Percentiles rank a stretch among this genome's conserved stretches.
phyloP scores from a whole-genome alignment of 805 yeast genomes.

The Danielozyma ontarioensis region DNA sequence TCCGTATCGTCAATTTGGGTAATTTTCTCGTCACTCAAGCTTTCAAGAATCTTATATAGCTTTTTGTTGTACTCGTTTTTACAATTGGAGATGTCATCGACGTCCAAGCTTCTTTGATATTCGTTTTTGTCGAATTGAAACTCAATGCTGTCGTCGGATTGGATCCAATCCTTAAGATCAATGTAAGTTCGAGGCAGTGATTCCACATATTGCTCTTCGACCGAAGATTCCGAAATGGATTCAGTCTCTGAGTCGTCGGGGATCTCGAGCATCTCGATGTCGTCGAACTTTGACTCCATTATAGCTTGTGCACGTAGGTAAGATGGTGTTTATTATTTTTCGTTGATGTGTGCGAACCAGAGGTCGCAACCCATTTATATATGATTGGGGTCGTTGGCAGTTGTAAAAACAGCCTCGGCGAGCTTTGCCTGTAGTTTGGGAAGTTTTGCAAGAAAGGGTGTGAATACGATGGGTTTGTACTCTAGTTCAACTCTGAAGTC shows the following conservation, averaged over 20 bases:
- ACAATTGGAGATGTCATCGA: conserved; percentile 37
- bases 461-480: background rate
- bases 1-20: conserved; percentile 11
- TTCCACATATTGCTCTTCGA: conserved; percentile 14
- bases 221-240: conserved; percentile 9
- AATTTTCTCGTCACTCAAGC: conserved; percentile 14
- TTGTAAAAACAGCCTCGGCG: too few species aligned
- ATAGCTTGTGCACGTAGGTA: too few species aligned
- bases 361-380: conserved; percentile 20
- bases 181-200: conserved; percentile 15
- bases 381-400: conserved; percentile 15
- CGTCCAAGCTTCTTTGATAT: conserved; percentile 28
- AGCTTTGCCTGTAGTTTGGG: too few species aligned
- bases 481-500: background rate
- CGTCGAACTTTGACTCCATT: conserved; percentile 27
- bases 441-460: background rate
- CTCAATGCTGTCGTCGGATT: conserved; percentile 26
- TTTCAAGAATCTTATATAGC: conserved; percentile 49
- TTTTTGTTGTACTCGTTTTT: conserved; percentile 43
- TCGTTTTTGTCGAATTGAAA: conserved; percentile 41
- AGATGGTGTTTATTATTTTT: too few species aligned
- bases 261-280: conserved; percentile 41
- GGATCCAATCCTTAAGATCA: conserved; percentile 45
- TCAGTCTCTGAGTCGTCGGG: conserved; percentile 29
- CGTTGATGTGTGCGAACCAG: too few species aligned